Base-by-base conservation (phyloP, 2,329 filamentous ascomycete genomes). In the Penicillium janthinellum region DNA sequence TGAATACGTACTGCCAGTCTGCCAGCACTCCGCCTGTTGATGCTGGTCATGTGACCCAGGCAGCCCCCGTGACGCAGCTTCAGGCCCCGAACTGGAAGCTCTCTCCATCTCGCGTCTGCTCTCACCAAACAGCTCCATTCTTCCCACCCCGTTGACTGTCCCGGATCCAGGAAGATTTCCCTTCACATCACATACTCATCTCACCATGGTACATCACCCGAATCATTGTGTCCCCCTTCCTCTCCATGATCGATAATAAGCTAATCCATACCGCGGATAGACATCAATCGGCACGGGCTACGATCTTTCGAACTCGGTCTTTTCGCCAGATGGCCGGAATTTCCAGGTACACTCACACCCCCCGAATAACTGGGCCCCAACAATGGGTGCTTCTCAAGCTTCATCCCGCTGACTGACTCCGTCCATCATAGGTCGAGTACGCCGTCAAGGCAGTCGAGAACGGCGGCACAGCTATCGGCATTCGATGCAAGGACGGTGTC, bases 221-320 rank as follows among this genome's bases (percentile, higher is more conserved):
- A 52, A n/a, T 5, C 31, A 50, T 50, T 25, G 34, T 50, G 10
- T 4, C 12, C 48, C 28, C 56, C 41, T n/a, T 47, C 25, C 38
- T 56, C 38, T 31, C n/a, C 28, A 38, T 35, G 8, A 25, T 17
- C 54, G 22, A 34, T 57, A 60, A 59, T 67, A 65, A 71, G 56
- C 38, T 39, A 59, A 53, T 20, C 42, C 37, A 31, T 20, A 44
- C 28, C 37, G 44, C 51, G 51, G 44, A 20, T 39, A 99, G 95
- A 99, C 95, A 75, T 99, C 95, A 76, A 99, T 99, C 90, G 95
- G 95, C 77, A 99, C 95, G 73, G 95, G 95, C 75, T 99, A 99
- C 83, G 95, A 99, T 87, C 90, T 99, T 73, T 92, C 92, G 78
- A 99, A 99, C 86, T 98, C 95, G 75, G 96, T 98, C 83, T 99